Evolutionary conservation across 2,329 filamentous ascomycete species (phyloP), one percentile per base, ranked within the genome.

Genomic region (Calonectria montana): DNA sequence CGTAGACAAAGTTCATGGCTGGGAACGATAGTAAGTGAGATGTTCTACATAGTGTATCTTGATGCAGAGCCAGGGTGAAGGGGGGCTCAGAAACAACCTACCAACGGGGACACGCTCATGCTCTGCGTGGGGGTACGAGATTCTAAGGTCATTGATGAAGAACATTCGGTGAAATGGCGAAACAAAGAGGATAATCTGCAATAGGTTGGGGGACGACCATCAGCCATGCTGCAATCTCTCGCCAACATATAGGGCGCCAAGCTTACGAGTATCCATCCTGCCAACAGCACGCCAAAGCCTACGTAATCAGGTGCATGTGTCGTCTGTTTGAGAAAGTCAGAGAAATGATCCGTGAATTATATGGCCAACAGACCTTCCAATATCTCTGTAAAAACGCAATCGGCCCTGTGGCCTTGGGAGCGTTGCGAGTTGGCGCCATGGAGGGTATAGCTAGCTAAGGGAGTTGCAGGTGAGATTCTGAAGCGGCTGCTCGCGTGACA

Each of bases 91-190:
- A 16, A 12, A 35, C 23, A 37, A 86, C 92, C 76, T 87, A 93
- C 93, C 82, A 16, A 97, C 91, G 9, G 95, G 88, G 0, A 99
- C 97, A 73, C 95, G 91, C 83, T 99, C 96, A 63, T 93, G 84
- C 69, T 93, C 88, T 25, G 97, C 95, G 84, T 97, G 94, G 0
- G 97, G 97, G 80, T 93, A 98, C 75, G 94, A 92, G 71, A 98
- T 95, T 62, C 91, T 87, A 27, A 94, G 89, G 81, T 98, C 95
- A 81, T 95, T 94, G 73, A 98, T 90, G 75, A 91, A 94, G 85
- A 99, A 98, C 91, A 98, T 94, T 84, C 94, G 95, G 82, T 98
- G 95, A 82, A 98, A 98, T 0, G 97, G 97, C 72, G 93, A 92
- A 77, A 94, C 89, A 57, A 83, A 80, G 18, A 80, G 61, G 29